Percentiles rank a stretch among this genome's conserved stretches.
phyloP scores from a whole-genome alignment of 2,329 filamentous ascomycete species.

The Claviceps arundinis region DNA sequence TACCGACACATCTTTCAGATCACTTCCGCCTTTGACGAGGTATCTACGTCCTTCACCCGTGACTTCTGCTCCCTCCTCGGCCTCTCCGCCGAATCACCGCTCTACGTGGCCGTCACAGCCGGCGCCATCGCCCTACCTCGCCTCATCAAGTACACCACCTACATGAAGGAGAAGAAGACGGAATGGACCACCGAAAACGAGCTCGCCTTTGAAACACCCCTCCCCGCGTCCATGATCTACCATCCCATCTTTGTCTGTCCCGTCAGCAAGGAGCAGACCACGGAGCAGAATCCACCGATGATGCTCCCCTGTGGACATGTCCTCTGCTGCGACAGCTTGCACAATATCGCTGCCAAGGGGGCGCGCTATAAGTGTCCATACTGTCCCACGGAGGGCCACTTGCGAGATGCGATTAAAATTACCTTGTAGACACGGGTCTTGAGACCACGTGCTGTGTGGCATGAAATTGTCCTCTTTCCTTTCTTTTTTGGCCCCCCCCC shows the following conservation, averaged over 20 bases:
- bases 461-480: background rate
- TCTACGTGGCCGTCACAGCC: slow-evolving; percentile 86
- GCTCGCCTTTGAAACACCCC: slow-evolving; percentile 61
- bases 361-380: slow-evolving; percentile 89
- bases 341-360: slow-evolving; percentile 65
- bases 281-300: slow-evolving; percentile 86
- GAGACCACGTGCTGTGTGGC: too few species aligned
- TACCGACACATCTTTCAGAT: slow-evolving; percentile 71
- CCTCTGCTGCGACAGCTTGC: slow-evolving; percentile 71
- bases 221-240: slow-evolving; percentile 54
- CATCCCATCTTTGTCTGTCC: slow-evolving; percentile 97
- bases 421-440: slow-evolving; percentile 35
- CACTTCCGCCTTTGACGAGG: slow-evolving; percentile 64
- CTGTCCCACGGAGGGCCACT: slow-evolving; percentile 71
- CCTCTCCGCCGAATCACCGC: slow-evolving; percentile 78
- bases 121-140: slow-evolving; percentile 84
- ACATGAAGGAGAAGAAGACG: slow-evolving; percentile 78
- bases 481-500: background rate
- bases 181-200: slow-evolving; percentile 93
- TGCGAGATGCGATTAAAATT: slow-evolving; percentile 64
- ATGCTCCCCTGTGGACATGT: slow-evolving; percentile 95
- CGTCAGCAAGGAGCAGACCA: slow-evolving; percentile 92
- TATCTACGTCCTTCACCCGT: slow-evolving; percentile 74
- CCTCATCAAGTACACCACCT: slow-evolving; percentile 74
- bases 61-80: slow-evolving; percentile 91